Percentiles rank a stretch among this genome's conserved stretches.
Conservation (phyloP, 495 filamentous ascomycete genomes). For the Cryomyces antarcticus region DNA sequence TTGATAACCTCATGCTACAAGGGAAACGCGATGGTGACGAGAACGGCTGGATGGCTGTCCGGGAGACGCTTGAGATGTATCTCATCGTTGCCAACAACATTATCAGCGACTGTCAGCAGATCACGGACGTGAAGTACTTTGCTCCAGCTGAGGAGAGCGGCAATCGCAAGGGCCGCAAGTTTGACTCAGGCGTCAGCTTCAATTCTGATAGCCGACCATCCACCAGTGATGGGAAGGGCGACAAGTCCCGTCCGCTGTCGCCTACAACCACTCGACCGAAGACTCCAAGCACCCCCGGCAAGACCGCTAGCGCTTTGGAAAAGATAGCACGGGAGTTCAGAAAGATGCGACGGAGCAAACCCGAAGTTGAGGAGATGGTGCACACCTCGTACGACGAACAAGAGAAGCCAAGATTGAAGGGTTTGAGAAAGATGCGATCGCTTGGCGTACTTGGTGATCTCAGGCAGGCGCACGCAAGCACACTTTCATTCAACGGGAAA, state of each 20-base stretch:
- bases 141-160: slow-evolving; percentile 15
- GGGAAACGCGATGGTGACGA: slow-evolving; percentile 28
- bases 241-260: slow-evolving; percentile 27
- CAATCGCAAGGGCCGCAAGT: slow-evolving; percentile 29
- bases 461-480: slow-evolving; percentile 6
- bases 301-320: slow-evolving; percentile 30
- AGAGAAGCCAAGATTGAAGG: neutral
- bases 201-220: slow-evolving; percentile 20
- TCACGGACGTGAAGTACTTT: slow-evolving; percentile 28
- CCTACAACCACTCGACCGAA: slow-evolving; percentile 4
- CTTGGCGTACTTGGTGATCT: slow-evolving; percentile 12
- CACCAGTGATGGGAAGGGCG: slow-evolving; percentile 9
- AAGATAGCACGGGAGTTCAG: slow-evolving; percentile 36
- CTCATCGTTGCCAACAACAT: slow-evolving; percentile 36
- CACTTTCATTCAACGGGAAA: slow-evolving; percentile 5
- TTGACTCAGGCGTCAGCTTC: slow-evolving; percentile 46
- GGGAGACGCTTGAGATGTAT: slow-evolving; percentile 38
- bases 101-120: slow-evolving; percentile 36
- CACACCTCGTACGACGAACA: neutral
- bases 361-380: slow-evolving; percentile 13
- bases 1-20: slow-evolving; percentile 34
- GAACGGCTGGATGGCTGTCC: slow-evolving; percentile 36
- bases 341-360: slow-evolving; percentile 17
- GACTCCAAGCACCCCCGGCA: neutral
- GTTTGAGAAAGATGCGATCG: slow-evolving; percentile 20